Percentiles rank a stretch among this genome's conserved stretches.
These are phyloP conservation scores for Penicillium sp. DNA, from an alignment of 2,329 filamentous ascomycete species.

Conservation along the genomic window DNA sequence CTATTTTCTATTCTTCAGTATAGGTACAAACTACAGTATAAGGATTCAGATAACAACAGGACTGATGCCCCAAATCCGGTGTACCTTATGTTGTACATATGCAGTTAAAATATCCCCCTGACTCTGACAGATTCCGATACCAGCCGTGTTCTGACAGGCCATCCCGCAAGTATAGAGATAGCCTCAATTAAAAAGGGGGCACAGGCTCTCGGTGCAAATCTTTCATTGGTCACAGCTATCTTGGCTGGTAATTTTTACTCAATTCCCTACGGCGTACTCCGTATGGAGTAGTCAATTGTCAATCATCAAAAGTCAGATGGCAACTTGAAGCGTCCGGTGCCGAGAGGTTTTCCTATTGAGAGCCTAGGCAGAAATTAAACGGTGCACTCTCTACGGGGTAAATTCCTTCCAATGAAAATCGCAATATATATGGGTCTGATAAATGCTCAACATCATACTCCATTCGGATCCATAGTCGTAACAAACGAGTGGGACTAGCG, in stretches of 20 bases:
- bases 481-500: neutral
- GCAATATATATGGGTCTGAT: neutral
- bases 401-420: neutral
- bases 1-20: neutral
- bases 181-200: neutral
- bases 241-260: neutral
- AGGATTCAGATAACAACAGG: neutral
- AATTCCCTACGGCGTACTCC: neutral
- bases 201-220: neutral
- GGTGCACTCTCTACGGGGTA: neutral
- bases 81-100: neutral
- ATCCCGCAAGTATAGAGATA: constrained; percentile 9
- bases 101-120: neutral
- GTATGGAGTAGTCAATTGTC: neutral
- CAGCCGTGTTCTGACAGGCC: constrained; percentile 1
- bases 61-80: neutral
- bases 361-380: neutral
- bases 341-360: constrained; percentile 12
- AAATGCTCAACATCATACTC: neutral
- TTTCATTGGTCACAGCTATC: neutral
- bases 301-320: neutral
- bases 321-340: constrained; percentile 23
- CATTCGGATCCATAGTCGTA: neutral
- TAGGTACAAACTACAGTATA: neutral
- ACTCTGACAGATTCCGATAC: neutral